Conservation (phyloP, 352 stramenopile species). For the Nothophytophthora sp. region DNA sequence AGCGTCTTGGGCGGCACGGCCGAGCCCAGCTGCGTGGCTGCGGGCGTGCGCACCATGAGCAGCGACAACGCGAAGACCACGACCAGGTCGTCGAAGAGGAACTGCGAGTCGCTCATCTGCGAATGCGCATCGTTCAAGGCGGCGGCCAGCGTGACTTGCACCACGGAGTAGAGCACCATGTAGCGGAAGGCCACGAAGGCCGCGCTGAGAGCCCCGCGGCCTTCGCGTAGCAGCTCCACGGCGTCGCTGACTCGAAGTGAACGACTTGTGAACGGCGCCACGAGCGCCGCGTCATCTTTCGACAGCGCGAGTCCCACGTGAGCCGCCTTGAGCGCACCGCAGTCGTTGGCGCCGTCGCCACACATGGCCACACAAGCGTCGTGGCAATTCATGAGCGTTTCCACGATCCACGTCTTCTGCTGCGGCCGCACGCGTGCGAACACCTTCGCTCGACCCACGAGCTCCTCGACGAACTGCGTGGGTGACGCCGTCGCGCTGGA, state of each 20-base stretch:
- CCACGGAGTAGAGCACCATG: slow-evolving; percentile 92
- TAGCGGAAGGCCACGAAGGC: slow-evolving; percentile 91
- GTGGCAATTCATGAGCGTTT: slow-evolving; percentile 55
- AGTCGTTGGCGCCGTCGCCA: slow-evolving; percentile 77
- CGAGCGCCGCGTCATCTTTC: slow-evolving; percentile 69
- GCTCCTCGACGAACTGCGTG: slow-evolving; percentile 47
- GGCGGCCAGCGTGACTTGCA: slow-evolving; percentile 75
- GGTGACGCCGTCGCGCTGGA: slow-evolving; percentile 6
- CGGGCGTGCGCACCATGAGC: slow-evolving; percentile 67
- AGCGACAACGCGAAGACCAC: slow-evolving; percentile 72
- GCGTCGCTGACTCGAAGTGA: slow-evolving; percentile 80
- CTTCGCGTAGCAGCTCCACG: slow-evolving; percentile 84
- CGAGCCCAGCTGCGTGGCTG: slow-evolving; percentile 33
- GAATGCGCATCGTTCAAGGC: slow-evolving; percentile 64
- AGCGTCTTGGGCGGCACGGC: slow-evolving; percentile 53
- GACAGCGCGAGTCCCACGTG: slow-evolving; percentile 81
- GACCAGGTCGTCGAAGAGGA: slow-evolving; percentile 78
- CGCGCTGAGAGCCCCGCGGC: slow-evolving; percentile 87
- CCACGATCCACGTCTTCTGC: slow-evolving; percentile 82
- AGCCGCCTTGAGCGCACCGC: slow-evolving; percentile 72
- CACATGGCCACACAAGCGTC: slow-evolving; percentile 64
- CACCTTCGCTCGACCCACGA: slow-evolving; percentile 63
- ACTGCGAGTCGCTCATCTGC: slow-evolving; percentile 80
- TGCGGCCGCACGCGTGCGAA: slow-evolving; percentile 75
- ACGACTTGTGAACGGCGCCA: slow-evolving; percentile 84